Conservation (phyloP, 1,139 yeast genomes). For the Magnusiomyces ingens region DNA sequence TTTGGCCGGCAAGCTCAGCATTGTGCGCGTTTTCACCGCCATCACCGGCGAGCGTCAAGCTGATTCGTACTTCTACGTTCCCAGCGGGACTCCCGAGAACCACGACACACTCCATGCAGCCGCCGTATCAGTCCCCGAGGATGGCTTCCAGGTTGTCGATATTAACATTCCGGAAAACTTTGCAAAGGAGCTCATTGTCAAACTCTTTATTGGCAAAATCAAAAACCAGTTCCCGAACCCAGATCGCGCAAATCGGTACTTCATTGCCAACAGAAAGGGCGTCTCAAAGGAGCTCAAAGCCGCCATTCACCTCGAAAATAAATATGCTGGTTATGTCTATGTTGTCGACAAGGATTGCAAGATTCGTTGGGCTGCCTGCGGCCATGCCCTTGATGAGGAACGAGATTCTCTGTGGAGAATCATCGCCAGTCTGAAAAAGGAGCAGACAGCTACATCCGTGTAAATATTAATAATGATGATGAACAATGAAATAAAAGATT, state of each 20-base stretch:
- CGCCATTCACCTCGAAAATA: constrained; percentile 59
- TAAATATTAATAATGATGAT: not conserved
- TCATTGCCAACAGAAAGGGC: constrained; percentile 51
- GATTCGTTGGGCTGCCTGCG: constrained; percentile 91
- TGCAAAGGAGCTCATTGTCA: constrained; percentile 58
- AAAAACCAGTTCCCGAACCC: constrained; percentile 35
- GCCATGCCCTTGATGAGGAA: constrained; percentile 64
- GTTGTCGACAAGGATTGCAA: constrained; percentile 59
- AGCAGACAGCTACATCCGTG: constrained; percentile 1
- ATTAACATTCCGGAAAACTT: constrained; percentile 66
- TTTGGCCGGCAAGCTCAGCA: constrained; percentile 49
- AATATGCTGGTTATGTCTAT: constrained; percentile 62
- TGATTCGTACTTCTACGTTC: constrained; percentile 45
- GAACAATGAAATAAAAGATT: not conserved
- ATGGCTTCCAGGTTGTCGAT: constrained; percentile 61
- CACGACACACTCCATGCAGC: constrained; percentile 9
- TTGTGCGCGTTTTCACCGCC: constrained; percentile 62
- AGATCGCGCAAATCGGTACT: constrained; percentile 46
- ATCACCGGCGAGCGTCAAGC: constrained; percentile 68
- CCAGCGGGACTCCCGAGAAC: constrained; percentile 29
- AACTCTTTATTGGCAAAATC: constrained; percentile 39
- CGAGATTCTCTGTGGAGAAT: constrained; percentile 58
- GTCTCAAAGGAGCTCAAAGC: constrained; percentile 56
- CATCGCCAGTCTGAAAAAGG: constrained; percentile 34
- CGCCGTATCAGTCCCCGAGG: constrained; percentile 23